Base-by-base conservation (phyloP, 345 rosid genomes). In the Conringia planisiliqua region DNA sequence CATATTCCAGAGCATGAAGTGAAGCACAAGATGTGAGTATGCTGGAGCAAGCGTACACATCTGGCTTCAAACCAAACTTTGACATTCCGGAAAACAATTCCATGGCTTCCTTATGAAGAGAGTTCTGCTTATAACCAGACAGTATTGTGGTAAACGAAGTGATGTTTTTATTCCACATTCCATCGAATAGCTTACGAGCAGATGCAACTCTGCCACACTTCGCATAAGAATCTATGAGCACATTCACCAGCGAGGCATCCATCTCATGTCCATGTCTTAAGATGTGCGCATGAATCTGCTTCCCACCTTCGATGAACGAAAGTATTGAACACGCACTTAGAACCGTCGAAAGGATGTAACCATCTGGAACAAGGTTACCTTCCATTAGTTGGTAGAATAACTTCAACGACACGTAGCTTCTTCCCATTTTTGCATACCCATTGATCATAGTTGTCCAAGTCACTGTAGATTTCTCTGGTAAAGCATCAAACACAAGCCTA, bases 81-180 rank as follows among this genome's bases (percentile, higher is more conserved):
- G 78, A 71, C 86, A 89, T 87, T 76, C 75, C 75, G 12, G 57
- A 33, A 32, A 89, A 88, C 77, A 88, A 71, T 30, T 69, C 73
- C 77, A 86, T 43, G 48, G 90, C 96, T 75, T 89, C 90, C 44
- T 35, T 64, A 59, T 87, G 85, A 70, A 75, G 83, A 47, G 84
- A 80, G 59, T 81, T 88, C 70, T 89, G 90, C 84, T 85, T 88
- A 66, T 85, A 88, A 3, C 96, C 93, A 57, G 90, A 78, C 69
- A 89, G 79, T 83, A 89, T 77, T 14, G 90, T 85, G 58, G 92
- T 87, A 96, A 90, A 88, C 1, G 92, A 88, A 74, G 88, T 85
- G 65, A 86, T 79, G 60, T 89, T 68, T 81, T 67, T 83, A 59
- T 72, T 79, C 20, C 43, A 67, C 90, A 86, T 85, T 66, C 63